These are phyloP conservation scores for Punica granatum DNA, from an alignment of 345 rosid genomes.

Conservation along the genomic window DNA sequence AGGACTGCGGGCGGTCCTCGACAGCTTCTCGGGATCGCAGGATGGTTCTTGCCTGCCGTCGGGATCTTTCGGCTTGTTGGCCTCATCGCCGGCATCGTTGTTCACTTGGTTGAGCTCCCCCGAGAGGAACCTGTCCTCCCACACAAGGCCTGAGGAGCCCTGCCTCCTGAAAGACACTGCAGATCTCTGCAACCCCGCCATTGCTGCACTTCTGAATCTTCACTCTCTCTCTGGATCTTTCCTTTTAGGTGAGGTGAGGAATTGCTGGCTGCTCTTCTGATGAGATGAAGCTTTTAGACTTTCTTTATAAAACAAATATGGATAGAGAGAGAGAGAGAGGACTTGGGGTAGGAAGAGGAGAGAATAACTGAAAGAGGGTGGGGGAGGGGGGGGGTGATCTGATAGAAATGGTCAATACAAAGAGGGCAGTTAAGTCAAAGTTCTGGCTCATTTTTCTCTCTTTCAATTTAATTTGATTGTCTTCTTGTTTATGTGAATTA, in stretches of 20 bases:
- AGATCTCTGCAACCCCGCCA: slow-evolving; percentile 14
- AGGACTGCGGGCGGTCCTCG: slow-evolving; percentile 9
- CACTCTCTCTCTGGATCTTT: neutral
- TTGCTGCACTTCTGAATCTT: neutral
- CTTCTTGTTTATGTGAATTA: too few relatives aligned
- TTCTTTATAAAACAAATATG: neutral
- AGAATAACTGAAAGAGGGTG: too few relatives aligned
- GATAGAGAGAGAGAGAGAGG: too few relatives aligned
- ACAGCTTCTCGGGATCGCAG: slow-evolving; percentile 12
- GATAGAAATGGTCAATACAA: too few relatives aligned
- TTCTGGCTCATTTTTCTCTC: too few relatives aligned
- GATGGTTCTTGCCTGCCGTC: slow-evolving; percentile 15
- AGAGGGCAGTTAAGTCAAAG: too few relatives aligned
- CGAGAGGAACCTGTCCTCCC: slow-evolving; percentile 10
- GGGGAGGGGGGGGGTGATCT: too few relatives aligned
- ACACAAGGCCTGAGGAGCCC: slow-evolving; percentile 10
- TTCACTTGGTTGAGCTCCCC: slow-evolving; percentile 6
- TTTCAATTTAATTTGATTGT: too few relatives aligned
- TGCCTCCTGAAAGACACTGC: slow-evolving; percentile 6
- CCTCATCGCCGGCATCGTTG: slow-evolving; percentile 9
- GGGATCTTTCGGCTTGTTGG: slow-evolving; percentile 15
- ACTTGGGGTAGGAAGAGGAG: too few relatives aligned
- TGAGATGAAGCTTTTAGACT: too few relatives aligned
- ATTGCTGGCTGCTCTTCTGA: too few relatives aligned
- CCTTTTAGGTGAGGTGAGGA: too few relatives aligned